Conservation (phyloP, 2,329 filamentous ascomycete genomes). For the Paraphoma sp. region DNA sequence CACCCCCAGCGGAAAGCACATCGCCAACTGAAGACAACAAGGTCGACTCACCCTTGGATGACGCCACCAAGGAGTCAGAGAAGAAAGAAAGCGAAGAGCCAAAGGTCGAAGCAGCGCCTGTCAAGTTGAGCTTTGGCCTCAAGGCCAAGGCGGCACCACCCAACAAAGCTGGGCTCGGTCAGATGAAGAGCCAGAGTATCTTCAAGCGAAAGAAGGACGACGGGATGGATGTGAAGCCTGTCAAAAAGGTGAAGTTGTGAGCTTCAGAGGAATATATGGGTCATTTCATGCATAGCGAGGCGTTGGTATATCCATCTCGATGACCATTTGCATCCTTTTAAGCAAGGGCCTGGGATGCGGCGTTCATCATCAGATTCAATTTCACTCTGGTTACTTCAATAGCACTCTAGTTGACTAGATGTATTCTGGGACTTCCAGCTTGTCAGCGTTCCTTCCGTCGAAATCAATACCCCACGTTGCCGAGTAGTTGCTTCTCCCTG, state of each 20-base stretch:
- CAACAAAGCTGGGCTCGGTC: constrained; percentile 35
- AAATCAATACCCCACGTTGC: background rate
- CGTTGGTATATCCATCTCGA: constrained; percentile 10
- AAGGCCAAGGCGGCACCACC: constrained; percentile 35
- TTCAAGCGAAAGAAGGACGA: constrained; percentile 46
- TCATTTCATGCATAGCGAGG: constrained; percentile 26
- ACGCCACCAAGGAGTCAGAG: constrained; percentile 83
- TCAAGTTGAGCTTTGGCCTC: constrained; percentile 43
- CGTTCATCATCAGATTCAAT: background rate
- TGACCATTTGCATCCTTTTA: background rate
- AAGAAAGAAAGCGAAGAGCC: constrained; percentile 60
- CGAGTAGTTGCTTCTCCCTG: background rate
- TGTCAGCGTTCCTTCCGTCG: background rate
- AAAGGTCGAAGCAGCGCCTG: constrained; percentile 35
- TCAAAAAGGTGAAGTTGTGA: constrained; percentile 46
- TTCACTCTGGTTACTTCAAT: no score
- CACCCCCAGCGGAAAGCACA: constrained; percentile 41
- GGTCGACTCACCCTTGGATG: constrained; percentile 66
- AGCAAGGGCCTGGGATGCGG: background rate
- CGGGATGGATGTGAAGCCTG: constrained; percentile 30
- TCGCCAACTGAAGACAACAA: constrained; percentile 36
- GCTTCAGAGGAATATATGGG: background rate
- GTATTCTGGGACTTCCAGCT: background rate
- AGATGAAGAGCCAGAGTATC: constrained; percentile 46
- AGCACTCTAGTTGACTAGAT: background rate